These are phyloP conservation scores for Lodderomyces margitis DNA, from an alignment of 1,139 yeast species.

Conservation along the genomic window DNA sequence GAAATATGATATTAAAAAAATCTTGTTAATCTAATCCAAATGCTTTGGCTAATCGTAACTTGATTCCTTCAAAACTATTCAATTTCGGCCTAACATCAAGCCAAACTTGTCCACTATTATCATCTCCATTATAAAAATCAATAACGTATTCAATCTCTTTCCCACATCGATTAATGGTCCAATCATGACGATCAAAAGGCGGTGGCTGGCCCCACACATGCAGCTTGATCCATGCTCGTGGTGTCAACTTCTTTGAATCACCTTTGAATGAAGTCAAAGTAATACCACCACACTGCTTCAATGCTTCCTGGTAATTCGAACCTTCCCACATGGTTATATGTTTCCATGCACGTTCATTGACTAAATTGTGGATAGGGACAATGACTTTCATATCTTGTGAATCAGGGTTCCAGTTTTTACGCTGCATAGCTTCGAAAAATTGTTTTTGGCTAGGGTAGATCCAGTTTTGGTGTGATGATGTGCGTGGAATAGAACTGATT, in stretches of 20 bases:
- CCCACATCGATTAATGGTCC: slow-evolving; percentile 91
- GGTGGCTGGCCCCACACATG: slow-evolving; percentile 59
- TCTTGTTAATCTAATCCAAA: slow-evolving; percentile 38
- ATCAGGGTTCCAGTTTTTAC: slow-evolving; percentile 85
- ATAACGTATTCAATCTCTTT: slow-evolving; percentile 82
- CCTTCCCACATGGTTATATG: slow-evolving; percentile 84
- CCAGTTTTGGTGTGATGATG: slow-evolving; percentile 70
- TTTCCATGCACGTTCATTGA: slow-evolving; percentile 90
- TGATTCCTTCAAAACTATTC: slow-evolving; percentile 75
- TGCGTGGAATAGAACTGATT: slow-evolving; percentile 81
- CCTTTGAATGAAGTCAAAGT: slow-evolving; percentile 86
- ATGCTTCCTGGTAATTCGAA: slow-evolving; percentile 51
- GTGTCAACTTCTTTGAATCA: slow-evolving; percentile 79
- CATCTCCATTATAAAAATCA: slow-evolving; percentile 78
- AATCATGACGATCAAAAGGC: slow-evolving; percentile 97
- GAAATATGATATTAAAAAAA: background rate
- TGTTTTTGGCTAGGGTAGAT: slow-evolving; percentile 94
- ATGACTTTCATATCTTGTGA: slow-evolving; percentile 84
- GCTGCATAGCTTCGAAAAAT: slow-evolving; percentile 88
- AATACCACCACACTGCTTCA: slow-evolving; percentile 71
- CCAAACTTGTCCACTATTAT: slow-evolving; percentile 50
- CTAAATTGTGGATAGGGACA: slow-evolving; percentile 92
- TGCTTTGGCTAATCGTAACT: slow-evolving; percentile 60
- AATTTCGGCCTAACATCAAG: slow-evolving; percentile 91
- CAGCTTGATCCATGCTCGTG: slow-evolving; percentile 79